phyloP scores from a whole-genome alignment of 305 asterid species.

The Salvia sclarea region DNA sequence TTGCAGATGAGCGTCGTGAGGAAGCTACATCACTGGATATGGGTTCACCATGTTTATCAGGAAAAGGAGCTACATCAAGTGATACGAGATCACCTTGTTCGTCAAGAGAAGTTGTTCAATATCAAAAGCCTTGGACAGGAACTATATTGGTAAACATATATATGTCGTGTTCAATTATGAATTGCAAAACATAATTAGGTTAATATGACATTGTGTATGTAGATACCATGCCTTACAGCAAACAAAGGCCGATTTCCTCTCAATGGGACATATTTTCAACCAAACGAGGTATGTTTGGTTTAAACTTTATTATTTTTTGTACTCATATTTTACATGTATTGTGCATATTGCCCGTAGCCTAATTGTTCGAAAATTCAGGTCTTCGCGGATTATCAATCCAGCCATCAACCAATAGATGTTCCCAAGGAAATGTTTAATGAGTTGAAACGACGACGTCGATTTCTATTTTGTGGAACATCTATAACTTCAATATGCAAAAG shows the following conservation, averaged over 20 bases:
- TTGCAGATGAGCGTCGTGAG: not conserved
- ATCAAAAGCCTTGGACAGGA: slow-evolving; percentile 36
- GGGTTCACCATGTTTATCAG: not conserved
- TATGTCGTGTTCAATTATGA: not conserved
- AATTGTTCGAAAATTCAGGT: slow-evolving; percentile 34
- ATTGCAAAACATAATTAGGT: not conserved
- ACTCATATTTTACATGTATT: not conserved
- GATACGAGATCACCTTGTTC: not conserved
- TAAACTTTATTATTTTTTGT: too few species aligned
- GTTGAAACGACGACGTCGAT: slow-evolving; percentile 32
- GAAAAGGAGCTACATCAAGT: too few species aligned
- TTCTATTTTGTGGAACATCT: slow-evolving; percentile 46
- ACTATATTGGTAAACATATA: slow-evolving; percentile 52
- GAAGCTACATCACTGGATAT: not conserved
- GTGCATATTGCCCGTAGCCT: too few species aligned
- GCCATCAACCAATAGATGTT: slow-evolving; percentile 42
- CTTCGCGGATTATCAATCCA: slow-evolving; percentile 57
- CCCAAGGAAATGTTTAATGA: slow-evolving; percentile 38
- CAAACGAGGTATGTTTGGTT: slow-evolving; percentile 41
- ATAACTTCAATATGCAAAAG: slow-evolving; percentile 50
- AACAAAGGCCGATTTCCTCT: slow-evolving; percentile 50
- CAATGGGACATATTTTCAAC: slow-evolving; percentile 57
- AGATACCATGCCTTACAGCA: slow-evolving; percentile 57
- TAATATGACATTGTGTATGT: not conserved
- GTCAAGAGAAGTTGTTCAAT: not conserved